phyloP scores from a whole-genome alignment of 768 basidiomycete genomes.

The Rhodotorula sphaerocarpa region DNA sequence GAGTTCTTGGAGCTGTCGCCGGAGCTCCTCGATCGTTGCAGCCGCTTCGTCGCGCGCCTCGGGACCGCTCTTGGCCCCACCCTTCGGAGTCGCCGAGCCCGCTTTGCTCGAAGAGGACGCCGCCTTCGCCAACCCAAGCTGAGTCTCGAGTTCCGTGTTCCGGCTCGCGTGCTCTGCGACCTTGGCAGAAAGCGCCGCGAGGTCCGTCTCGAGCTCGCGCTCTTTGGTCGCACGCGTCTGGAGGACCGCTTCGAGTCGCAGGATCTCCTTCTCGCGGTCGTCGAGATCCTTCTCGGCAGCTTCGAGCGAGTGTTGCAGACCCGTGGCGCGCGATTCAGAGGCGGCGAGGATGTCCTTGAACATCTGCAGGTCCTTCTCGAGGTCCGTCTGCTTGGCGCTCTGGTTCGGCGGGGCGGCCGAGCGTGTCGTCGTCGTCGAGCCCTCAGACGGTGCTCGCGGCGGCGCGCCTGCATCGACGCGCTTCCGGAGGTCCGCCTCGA shows the following conservation, averaged over 20 bases:
- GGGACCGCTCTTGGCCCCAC: slow-evolving; percentile 35
- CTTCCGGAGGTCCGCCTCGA: slow-evolving; percentile 10
- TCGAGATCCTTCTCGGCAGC: slow-evolving; percentile 53
- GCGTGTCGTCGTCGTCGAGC: background rate
- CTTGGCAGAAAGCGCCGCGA: slow-evolving; percentile 23
- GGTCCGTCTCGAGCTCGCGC: slow-evolving; percentile 44
- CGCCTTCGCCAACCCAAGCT: slow-evolving; percentile 8
- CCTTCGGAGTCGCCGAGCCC: background rate
- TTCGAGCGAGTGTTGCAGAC: slow-evolving; percentile 47
- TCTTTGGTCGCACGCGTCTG: slow-evolving; percentile 44
- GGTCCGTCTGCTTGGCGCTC: background rate
- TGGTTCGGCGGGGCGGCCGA: background rate
- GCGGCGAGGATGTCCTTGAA: slow-evolving; percentile 33
- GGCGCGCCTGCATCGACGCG: slow-evolving; percentile 9
- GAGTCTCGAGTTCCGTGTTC: slow-evolving; percentile 6
- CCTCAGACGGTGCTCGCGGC: background rate
- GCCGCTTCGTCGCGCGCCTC: slow-evolving; percentile 1
- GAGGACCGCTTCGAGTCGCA: slow-evolving; percentile 15
- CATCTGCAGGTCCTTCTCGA: slow-evolving; percentile 21
- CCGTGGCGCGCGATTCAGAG: slow-evolving; percentile 33
- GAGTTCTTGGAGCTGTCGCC: too few relatives aligned
- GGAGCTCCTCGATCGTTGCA: background rate
- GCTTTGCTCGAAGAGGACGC: too few relatives aligned
- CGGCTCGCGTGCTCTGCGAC: slow-evolving; percentile 5
- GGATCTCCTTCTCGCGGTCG: slow-evolving; percentile 12